Conservation (phyloP, 1,139 yeast species). For the Debaryomyces singareniensis region DNA sequence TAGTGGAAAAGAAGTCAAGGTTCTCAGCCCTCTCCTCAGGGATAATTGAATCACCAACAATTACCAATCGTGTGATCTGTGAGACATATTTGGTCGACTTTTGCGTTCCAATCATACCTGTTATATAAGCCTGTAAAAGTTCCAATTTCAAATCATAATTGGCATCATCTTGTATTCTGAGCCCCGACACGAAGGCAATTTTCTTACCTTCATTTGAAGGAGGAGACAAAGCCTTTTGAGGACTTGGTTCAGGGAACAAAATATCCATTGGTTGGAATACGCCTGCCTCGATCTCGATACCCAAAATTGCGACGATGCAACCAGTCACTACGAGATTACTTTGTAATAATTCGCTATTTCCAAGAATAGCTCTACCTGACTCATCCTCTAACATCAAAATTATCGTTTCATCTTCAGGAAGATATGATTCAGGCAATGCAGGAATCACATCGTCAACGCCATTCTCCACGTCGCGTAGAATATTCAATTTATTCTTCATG, state of each 20-base stretch:
- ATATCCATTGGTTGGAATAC: conserved; percentile 80
- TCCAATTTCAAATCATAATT: conserved; percentile 43
- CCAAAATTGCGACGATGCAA: conserved; percentile 74
- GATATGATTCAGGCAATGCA: conserved; percentile 22
- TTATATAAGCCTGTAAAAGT: conserved; percentile 62
- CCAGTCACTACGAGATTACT: conserved; percentile 72
- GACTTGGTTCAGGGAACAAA: conserved; percentile 58
- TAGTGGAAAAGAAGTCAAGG: conserved; percentile 27
- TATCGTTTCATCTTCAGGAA: conserved; percentile 40
- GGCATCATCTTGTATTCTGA: conserved; percentile 45
- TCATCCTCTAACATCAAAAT: conserved; percentile 78
- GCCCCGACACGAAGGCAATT: conserved; percentile 71
- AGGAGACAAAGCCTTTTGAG: conserved; percentile 38
- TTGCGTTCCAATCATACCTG: conserved; percentile 57
- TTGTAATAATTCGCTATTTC: conserved; percentile 52
- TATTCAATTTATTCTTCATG: conserved; percentile 77
- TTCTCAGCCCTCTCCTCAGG: conserved; percentile 16
- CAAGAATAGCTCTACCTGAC: conserved; percentile 75
- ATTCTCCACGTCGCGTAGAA: conserved; percentile 70
- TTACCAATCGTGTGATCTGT: conserved; percentile 47
- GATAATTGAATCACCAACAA: conserved; percentile 75
- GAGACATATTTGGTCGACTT: conserved; percentile 18
- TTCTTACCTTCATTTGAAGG: conserved; percentile 7
- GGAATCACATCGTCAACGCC: conserved; percentile 50
- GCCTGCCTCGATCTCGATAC: conserved; percentile 81